These are phyloP conservation scores for Fusarium avenaceum DNA, from an alignment of 2,329 filamentous ascomycete genomes.

Conservation along the genomic window DNA sequence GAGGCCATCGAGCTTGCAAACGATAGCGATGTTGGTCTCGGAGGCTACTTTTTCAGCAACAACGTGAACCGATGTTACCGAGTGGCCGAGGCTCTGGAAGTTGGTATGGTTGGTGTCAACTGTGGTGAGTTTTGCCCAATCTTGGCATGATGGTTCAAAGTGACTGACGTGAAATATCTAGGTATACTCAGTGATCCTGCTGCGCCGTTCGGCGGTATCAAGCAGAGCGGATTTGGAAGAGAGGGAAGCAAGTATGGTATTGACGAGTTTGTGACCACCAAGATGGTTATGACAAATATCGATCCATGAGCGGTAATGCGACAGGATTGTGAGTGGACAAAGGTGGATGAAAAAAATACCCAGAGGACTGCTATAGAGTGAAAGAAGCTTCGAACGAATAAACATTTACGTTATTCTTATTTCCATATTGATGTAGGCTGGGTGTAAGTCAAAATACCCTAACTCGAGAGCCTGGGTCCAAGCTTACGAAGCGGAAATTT, in stretches of 20 bases:
- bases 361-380: constrained; percentile 7
- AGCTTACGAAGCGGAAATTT: not conserved
- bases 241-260: constrained; percentile 81
- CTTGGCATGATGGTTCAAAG: not conserved
- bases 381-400: not conserved
- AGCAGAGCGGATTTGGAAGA: constrained; percentile 81
- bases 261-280: constrained; percentile 77
- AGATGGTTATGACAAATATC: constrained; percentile 62
- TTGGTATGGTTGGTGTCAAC: constrained; percentile 55
- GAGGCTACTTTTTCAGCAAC: constrained; percentile 77
- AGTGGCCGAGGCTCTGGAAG: constrained; percentile 64
- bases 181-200: constrained; percentile 65
- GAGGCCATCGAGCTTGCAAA: constrained; percentile 78
- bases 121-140: constrained; percentile 37
- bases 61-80: constrained; percentile 57
- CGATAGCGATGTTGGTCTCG: constrained; percentile 74
- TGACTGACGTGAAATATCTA: constrained; percentile 35
- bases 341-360: constrained; percentile 42
- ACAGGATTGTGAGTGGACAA: constrained; percentile 13
- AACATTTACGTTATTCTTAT: not conserved
- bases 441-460: not conserved
- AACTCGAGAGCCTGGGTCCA: not conserved
- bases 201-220: constrained; percentile 79
- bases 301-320: constrained; percentile 32
- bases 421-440: not conserved